A percentile compares a stretch with the other conserved stretches of the same genome.
Conservation (phyloP, 2,329 filamentous ascomycete species). For the Alternaria burnsii region DNA sequence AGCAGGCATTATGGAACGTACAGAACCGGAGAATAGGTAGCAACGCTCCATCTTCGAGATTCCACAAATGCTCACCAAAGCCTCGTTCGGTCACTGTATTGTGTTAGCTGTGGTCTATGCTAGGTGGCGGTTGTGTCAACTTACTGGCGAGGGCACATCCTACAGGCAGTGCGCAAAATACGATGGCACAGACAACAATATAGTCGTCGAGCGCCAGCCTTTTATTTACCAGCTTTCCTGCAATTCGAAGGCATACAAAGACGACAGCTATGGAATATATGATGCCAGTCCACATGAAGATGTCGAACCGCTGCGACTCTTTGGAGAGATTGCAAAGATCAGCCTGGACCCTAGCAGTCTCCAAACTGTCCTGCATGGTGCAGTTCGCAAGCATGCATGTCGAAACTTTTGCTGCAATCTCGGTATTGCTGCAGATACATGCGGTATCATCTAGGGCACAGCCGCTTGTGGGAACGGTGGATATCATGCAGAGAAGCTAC, state of each 20-base stretch:
- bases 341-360: slow-evolving; percentile 33
- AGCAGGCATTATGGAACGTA: background rate
- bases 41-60: slow-evolving; percentile 20
- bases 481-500: slow-evolving; percentile 30
- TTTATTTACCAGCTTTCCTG: slow-evolving; percentile 25
- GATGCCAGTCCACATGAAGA: slow-evolving; percentile 20
- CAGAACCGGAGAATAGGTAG: slow-evolving; percentile 22
- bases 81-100: slow-evolving; percentile 28
- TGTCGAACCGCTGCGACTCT: slow-evolving; percentile 13
- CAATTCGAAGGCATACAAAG: slow-evolving; percentile 24
- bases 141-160: slow-evolving; percentile 31
- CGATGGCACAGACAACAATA: slow-evolving; percentile 25
- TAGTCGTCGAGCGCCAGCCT: slow-evolving; percentile 30
- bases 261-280: slow-evolving; percentile 25
- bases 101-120: slow-evolving; percentile 6
- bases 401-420: slow-evolving; percentile 12
- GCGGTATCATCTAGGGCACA: slow-evolving; percentile 26
- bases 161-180: slow-evolving; percentile 28
- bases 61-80: slow-evolving; percentile 37
- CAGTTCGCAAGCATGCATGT: slow-evolving; percentile 34
- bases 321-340: slow-evolving; percentile 29
- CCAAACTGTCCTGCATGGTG: slow-evolving; percentile 29
- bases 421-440: slow-evolving; percentile 25
- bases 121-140: background rate
- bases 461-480: slow-evolving; percentile 17